Conservation (phyloP, 352 stramenopile genomes). For the Phytophthora cajani region DNA sequence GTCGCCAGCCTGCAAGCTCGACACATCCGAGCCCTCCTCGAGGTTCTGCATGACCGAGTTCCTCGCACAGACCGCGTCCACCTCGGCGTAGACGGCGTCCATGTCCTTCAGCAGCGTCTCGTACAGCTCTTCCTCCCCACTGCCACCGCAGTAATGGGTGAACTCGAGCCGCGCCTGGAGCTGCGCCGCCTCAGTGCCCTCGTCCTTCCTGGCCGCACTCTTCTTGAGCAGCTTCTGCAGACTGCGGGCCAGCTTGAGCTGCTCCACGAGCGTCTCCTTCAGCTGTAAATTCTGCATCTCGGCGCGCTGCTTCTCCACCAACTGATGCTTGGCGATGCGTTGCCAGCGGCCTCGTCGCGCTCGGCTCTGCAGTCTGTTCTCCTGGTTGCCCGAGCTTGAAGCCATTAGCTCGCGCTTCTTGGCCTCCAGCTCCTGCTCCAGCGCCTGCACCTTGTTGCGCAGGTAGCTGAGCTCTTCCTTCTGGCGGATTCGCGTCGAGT, state of each 20-base stretch:
- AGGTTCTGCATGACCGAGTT: constrained; percentile 36
- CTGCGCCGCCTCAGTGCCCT: constrained; percentile 16
- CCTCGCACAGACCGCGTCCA: constrained; percentile 36
- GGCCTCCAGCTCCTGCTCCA: constrained; percentile 47
- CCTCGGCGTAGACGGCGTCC: constrained; percentile 40
- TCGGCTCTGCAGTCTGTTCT: constrained; percentile 9
- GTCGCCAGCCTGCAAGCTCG: constrained; percentile 35
- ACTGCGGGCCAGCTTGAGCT: constrained; percentile 57
- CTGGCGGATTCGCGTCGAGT: constrained; percentile 58
- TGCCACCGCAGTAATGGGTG: constrained; percentile 11
- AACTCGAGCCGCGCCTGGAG: constrained; percentile 32
- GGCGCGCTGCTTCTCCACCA: constrained; percentile 37
- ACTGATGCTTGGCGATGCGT: constrained; percentile 43
- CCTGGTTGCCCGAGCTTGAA: constrained; percentile 2
- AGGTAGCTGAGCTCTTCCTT: constrained; percentile 67
- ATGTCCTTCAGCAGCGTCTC: constrained; percentile 33
- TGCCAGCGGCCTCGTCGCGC: constrained; percentile 32
- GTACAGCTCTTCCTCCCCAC: constrained; percentile 32
- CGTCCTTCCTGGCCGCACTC: constrained; percentile 20
- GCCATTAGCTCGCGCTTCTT: constrained; percentile 19
- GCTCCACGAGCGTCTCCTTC: constrained; percentile 30
- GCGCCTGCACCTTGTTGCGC: constrained; percentile 44
- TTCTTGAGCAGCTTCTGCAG: constrained; percentile 58
- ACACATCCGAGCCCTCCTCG: constrained; percentile 40
- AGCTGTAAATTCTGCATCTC: constrained; percentile 51